Evolutionary conservation across 257 asterid genomes (phyloP), one percentile per base, ranked within the genome.

Genomic region (Solanum piurae): DNA sequence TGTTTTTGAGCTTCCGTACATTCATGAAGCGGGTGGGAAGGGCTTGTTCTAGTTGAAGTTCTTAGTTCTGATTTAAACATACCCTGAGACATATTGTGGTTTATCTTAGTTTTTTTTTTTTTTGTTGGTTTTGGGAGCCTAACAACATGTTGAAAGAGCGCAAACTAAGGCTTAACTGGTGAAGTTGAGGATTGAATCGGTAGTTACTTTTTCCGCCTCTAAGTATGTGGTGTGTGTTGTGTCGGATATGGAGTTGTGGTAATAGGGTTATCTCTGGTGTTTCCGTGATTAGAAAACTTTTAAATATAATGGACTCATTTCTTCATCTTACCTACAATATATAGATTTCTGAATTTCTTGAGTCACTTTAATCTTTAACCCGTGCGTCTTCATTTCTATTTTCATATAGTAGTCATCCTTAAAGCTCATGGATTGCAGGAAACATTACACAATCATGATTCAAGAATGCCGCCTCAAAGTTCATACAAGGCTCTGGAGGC

Each of bases 361-460:
- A 14, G 25, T 0, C 55, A 8, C 52, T 12, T 58, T 12, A 13
- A 9, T 42, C 36, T 3, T 58, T 23, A n/a, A 9, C 12, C 18
- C 14, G 6, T 0, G 79, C 23, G 21, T 64, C 20, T 13, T 44
- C 7, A 20, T 62, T 60, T 37, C 12, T 64, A 16, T 86, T 31
- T 29, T 18, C 6, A 11, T 36, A 5, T 80, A 16, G 38, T 4
- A 46, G 33, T 80, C 68, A 46, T 80, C 40, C 68, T 29, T 80
- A 80, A 46, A 27, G 40, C 18, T 80, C 68, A 46, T 80, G 68
- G 68, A 85, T 66, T 85, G 64, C 52, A 86, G 88, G 88, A 86
- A 49, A 86, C 88, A 46, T 31, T 86, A 38, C 88, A 86, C 88
- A 72, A 25, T 33, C 88, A 86, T 86, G 82, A 72, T 25, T 12